phyloP scores from a whole-genome alignment of 1,284 basidiomycete genomes.

The Coniophora puteana region DNA sequence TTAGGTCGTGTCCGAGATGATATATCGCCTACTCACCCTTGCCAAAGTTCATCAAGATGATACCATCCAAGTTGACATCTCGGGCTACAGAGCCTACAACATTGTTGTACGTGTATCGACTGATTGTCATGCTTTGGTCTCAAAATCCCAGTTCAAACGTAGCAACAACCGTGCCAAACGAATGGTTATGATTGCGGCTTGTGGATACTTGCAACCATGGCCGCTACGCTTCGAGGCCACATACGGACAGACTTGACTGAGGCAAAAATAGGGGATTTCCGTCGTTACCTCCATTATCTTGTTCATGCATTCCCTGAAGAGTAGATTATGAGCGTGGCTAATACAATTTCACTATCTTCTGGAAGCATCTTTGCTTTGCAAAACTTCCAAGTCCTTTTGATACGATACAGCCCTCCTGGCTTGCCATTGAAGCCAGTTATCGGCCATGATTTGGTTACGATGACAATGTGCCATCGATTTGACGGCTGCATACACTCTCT shows the following conservation, averaged over 20 bases:
- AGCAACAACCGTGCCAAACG: conserved; percentile 6
- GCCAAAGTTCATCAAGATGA: background rate
- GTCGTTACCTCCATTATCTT: conserved; percentile 6
- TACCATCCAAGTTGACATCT: background rate
- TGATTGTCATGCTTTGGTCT: background rate
- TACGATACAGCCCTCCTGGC: too few relatives aligned
- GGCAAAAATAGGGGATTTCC: conserved; percentile 11
- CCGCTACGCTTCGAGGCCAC: conserved; percentile 10
- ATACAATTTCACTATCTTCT: too few relatives aligned
- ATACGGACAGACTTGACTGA: conserved; percentile 9
- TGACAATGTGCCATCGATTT: too few relatives aligned
- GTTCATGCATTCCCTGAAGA: too few relatives aligned
- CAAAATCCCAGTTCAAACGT: background rate
- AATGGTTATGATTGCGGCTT: conserved; percentile 20
- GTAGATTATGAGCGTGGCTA: too few relatives aligned
- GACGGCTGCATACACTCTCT: too few relatives aligned
- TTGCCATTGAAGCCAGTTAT: too few relatives aligned
- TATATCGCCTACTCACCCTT: conserved; percentile 4
- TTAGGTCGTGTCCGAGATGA: conserved; percentile 11
- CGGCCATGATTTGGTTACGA: too few relatives aligned
- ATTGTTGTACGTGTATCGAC: conserved; percentile 1
- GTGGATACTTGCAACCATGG: conserved; percentile 18
- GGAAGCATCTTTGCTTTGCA: too few relatives aligned
- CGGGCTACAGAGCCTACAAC: conserved; percentile 3
- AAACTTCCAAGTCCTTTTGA: too few relatives aligned